phyloP scores from a whole-genome alignment of 2,329 filamentous ascomycete species.

The Apiospora pterosperma region DNA sequence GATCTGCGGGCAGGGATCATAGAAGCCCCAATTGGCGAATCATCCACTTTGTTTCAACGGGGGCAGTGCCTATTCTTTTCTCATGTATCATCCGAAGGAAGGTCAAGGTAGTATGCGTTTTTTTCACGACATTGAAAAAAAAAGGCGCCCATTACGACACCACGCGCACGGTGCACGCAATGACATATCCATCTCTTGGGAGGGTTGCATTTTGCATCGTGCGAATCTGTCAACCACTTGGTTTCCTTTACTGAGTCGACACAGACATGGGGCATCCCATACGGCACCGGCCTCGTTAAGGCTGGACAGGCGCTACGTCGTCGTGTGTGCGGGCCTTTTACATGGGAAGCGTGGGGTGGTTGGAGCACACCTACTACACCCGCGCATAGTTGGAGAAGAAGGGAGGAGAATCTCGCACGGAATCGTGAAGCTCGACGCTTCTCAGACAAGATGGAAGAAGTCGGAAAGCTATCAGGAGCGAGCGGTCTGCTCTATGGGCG shows the following conservation, averaged over 20 bases:
- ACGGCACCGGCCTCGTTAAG: not conserved
- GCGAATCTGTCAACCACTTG: not conserved
- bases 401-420: too few species aligned
- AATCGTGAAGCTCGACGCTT: not conserved
- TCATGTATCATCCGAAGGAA: not conserved
- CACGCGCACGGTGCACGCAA: not conserved
- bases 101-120: not conserved
- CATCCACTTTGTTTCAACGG: not conserved
- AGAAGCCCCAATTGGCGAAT: not conserved
- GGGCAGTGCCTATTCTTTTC: not conserved
- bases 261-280: too few species aligned
- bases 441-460: not conserved
- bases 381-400: too few species aligned
- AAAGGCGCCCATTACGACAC: not conserved
- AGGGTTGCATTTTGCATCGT: not conserved
- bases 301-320: not conserved
- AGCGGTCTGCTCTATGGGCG: not conserved
- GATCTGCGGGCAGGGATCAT: constrained; percentile 2
- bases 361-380: too few species aligned
- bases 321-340: not conserved
- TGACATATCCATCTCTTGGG: not conserved
- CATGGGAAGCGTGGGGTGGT: not conserved
- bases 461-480: not conserved
- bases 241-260: not conserved
- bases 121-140: not conserved